Evolutionary conservation across 352 stramenopile species (phyloP).

Genomic region (Phytopythium mirpurense): DNA sequence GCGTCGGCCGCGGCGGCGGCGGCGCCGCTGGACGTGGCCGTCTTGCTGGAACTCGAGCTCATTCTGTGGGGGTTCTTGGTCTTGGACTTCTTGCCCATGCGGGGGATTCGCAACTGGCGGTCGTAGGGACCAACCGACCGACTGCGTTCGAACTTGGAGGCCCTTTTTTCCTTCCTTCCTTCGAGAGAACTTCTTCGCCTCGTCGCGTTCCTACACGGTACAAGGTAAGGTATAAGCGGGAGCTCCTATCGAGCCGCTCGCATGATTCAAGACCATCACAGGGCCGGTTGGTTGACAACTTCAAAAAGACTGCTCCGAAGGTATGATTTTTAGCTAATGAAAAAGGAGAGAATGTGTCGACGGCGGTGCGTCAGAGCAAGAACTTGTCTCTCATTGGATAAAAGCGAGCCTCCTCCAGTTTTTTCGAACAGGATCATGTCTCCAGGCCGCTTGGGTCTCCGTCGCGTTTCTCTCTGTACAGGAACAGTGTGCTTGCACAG

Average conservation of each 20-base stretch:
- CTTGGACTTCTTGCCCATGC: constrained; percentile 28
- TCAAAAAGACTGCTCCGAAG: not conserved
- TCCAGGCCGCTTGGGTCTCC: not conserved
- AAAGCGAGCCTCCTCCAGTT: constrained; percentile 2
- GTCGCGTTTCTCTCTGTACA: not conserved
- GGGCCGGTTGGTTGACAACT: not conserved
- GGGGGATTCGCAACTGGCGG: constrained; percentile 23
- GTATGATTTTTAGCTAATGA: constrained; percentile 1
- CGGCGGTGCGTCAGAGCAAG: constrained; percentile 5
- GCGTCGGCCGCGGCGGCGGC: constrained; percentile 2
- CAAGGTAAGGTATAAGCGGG: too few relatives aligned
- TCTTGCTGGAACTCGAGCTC: constrained; percentile 4
- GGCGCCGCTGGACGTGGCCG: constrained; percentile 3
- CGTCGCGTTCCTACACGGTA: not conserved
- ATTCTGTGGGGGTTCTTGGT: constrained; percentile 7
- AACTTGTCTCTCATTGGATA: not conserved
- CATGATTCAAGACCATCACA: not conserved
- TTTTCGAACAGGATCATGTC: not conserved
- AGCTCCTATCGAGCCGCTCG: too few relatives aligned
- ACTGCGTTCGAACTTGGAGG: too few relatives aligned
- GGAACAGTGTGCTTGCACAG: constrained; percentile 18
- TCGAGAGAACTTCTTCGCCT: not conserved
- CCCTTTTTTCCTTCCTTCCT: not conserved
- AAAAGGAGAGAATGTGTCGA: not conserved
- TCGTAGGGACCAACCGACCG: not conserved